Conservation (phyloP, 257 asterid genomes). For the Penstemon barbatus region DNA sequence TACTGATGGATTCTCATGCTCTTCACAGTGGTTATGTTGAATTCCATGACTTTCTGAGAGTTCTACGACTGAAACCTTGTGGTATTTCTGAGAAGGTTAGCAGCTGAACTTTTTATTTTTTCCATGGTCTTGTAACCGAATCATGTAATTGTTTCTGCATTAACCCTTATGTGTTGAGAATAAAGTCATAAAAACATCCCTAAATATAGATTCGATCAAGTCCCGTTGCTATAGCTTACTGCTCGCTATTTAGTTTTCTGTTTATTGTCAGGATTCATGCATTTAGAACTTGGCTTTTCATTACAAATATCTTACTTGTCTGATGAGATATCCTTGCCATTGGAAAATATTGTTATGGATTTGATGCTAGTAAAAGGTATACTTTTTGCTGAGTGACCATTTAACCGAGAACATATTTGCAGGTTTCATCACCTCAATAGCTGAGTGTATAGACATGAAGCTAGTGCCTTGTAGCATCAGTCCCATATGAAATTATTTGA, state of each 20-base stretch:
- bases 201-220: not conserved
- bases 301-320: not conserved
- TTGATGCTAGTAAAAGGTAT: not conserved
- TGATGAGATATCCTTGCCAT: not conserved
- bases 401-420: not conserved
- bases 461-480: slow-evolving; percentile 18
- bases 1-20: slow-evolving; percentile 31
- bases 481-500: not conserved
- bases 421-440: slow-evolving; percentile 7
- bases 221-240: slow-evolving; percentile 4
- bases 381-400: slow-evolving; percentile 1
- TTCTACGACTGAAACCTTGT: slow-evolving; percentile 71
- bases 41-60: slow-evolving; percentile 67
- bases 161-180: slow-evolving; percentile 7
- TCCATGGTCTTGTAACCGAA: slow-evolving; percentile 17
- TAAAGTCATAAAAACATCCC: not conserved
- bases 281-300: not conserved
- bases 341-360: not conserved
- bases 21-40: slow-evolving; percentile 72
- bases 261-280: not conserved
- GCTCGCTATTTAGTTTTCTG: slow-evolving; percentile 3
- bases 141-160: not conserved
- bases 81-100: slow-evolving; percentile 70
- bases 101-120: not conserved
- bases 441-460: not conserved